Conservation (phyloP, 305 asterid species). For the Rubia balearica region DNA sequence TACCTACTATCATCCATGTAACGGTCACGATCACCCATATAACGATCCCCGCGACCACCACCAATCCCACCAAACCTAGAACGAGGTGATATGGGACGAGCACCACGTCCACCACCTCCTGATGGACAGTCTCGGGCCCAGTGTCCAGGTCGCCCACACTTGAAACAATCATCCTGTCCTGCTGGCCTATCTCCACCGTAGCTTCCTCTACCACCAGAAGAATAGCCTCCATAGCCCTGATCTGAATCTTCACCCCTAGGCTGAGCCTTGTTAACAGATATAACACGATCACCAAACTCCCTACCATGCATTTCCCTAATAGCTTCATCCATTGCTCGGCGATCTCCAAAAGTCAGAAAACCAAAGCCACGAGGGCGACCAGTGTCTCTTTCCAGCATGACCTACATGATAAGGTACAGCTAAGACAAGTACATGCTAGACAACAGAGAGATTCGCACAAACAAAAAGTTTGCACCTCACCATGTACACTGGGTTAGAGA, state of each 20-base stretch:
- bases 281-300: constrained; percentile 77
- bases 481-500: neutral
- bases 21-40: constrained; percentile 62
- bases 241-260: constrained; percentile 72
- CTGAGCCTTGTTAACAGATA: constrained; percentile 93
- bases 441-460: neutral
- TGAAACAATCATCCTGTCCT: constrained; percentile 94
- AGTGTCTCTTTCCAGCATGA: constrained; percentile 89
- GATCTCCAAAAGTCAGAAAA: constrained; percentile 83
- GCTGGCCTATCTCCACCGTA: constrained; percentile 59
- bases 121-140: constrained; percentile 99
- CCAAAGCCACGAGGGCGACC: constrained; percentile 99
- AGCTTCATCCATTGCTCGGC: constrained; percentile 89
- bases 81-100: constrained; percentile 61
- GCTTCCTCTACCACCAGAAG: constrained; percentile 41
- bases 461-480: neutral
- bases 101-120: constrained; percentile 65
- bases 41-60: constrained; percentile 58
- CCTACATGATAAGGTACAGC: constrained; percentile 31
- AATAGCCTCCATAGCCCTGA: constrained; percentile 47
- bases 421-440: constrained; percentile 16
- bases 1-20: constrained; percentile 52
- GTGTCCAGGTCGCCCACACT: constrained; percentile 95
- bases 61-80: constrained; percentile 57
- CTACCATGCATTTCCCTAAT: constrained; percentile 93